These are phyloP conservation scores for Boletales sp. DNA, from an alignment of 768 basidiomycete genomes.

Conservation along the genomic window DNA sequence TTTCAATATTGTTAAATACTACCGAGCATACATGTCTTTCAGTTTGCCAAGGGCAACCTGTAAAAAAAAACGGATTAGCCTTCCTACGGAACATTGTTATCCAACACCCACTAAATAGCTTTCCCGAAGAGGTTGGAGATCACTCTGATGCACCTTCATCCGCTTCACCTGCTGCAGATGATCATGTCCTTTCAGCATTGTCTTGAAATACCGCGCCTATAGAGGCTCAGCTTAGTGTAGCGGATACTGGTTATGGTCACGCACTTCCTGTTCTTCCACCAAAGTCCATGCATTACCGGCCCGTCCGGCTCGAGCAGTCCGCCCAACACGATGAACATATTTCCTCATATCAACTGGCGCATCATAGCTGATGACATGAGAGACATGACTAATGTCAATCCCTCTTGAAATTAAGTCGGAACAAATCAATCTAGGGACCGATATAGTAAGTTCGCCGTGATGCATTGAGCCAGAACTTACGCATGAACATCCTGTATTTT, in stretches of 20 bases:
- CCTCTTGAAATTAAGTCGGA: constrained; percentile 96
- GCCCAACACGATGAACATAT: constrained; percentile 95
- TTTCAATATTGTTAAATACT: not conserved
- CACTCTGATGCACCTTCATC: constrained; percentile 58
- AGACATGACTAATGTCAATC: constrained; percentile 89
- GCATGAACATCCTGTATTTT: constrained; percentile 77
- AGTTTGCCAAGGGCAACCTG: constrained; percentile 29
- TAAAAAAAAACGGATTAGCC: constrained; percentile 4
- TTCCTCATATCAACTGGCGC: constrained; percentile 96
- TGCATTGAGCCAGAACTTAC: constrained; percentile 41
- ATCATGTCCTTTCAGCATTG: constrained; percentile 67
- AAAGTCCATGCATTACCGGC: constrained; percentile 90
- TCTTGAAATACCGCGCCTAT: constrained; percentile 86
- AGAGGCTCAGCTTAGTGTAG: constrained; percentile 1
- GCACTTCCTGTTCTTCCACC: constrained; percentile 90
- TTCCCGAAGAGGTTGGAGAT: constrained; percentile 49
- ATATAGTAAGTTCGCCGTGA: constrained; percentile 1
- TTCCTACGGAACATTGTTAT: not conserved
- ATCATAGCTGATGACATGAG: constrained; percentile 94
- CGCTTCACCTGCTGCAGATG: constrained; percentile 70
- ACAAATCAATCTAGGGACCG: constrained; percentile 73
- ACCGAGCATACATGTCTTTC: constrained; percentile 26
- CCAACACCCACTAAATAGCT: constrained; percentile 61
- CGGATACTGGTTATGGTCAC: constrained; percentile 5
- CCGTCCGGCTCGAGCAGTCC: constrained; percentile 92